phyloP scores from a whole-genome alignment of 352 stramenopile genomes.

The Blastocystis sp. region DNA sequence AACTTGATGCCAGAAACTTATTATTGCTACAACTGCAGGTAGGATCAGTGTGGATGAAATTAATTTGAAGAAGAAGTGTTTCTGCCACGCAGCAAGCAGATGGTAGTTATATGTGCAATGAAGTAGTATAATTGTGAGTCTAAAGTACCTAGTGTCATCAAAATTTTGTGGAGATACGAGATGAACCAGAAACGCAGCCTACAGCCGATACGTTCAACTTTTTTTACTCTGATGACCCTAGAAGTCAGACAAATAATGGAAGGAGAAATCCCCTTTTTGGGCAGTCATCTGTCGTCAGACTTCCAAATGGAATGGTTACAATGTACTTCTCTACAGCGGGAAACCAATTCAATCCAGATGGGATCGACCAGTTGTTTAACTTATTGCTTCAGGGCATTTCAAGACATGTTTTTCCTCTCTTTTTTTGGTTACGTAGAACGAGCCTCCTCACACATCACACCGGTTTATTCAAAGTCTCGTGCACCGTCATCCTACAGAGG shows the following conservation, averaged over 20 bases:
- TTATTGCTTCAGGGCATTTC: background rate
- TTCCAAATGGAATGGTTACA: conserved; percentile 18
- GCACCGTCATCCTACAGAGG: conserved; percentile 16
- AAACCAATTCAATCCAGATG: background rate
- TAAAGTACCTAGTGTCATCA: background rate
- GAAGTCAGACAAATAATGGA: background rate
- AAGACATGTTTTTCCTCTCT: background rate
- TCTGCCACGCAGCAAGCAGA: conserved; percentile 18
- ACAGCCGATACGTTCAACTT: background rate
- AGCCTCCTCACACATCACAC: conserved; percentile 2
- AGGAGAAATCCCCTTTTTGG: background rate
- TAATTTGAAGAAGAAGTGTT: conserved; percentile 20
- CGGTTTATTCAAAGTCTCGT: conserved; percentile 24
- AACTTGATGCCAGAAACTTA: background rate
- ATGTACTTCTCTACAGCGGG: background rate
- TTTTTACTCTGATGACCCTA: background rate
- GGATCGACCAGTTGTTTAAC: background rate
- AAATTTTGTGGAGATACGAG: conserved; percentile 35
- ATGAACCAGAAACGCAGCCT: background rate
- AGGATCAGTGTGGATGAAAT: background rate
- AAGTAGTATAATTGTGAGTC: background rate
- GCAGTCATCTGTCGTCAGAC: background rate
- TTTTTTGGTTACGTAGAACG: conserved; percentile 7
- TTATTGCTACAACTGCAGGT: conserved; percentile 50
- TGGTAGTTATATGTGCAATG: conserved; percentile 37